A percentile compares a stretch with the other conserved stretches of the same genome.
Evolutionary conservation across 257 asterid genomes (phyloP).

Genomic region (Marsdenia floribunda): DNA sequence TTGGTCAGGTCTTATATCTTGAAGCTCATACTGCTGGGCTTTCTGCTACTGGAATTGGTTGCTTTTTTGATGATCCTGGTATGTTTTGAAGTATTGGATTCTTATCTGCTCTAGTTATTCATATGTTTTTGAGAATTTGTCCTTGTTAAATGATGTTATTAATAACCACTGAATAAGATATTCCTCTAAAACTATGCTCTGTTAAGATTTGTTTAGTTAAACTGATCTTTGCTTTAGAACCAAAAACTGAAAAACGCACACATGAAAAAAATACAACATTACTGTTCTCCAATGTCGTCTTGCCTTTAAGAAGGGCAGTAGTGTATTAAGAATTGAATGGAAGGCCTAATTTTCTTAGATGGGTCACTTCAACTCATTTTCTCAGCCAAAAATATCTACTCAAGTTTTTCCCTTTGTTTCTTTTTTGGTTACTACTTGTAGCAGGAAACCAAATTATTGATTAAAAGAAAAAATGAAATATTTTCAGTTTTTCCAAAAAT

Average conservation of each 20-base stretch:
- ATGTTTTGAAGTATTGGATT: conserved; percentile 9
- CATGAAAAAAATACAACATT: not conserved
- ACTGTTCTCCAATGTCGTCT: not conserved
- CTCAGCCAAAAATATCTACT: not conserved
- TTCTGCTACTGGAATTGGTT: conserved; percentile 96
- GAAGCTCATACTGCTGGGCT: conserved; percentile 91
- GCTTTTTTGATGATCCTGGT: conserved; percentile 96
- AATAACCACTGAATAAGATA: not conserved
- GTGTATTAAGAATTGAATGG: not conserved
- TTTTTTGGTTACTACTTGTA: not conserved
- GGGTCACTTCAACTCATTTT: not conserved
- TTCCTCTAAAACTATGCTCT: not conserved
- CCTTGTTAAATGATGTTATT: not conserved
- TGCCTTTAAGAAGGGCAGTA: not conserved
- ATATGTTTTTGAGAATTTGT: not conserved
- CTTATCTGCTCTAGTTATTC: not conserved
- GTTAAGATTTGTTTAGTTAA: not conserved
- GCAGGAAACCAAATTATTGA: not conserved
- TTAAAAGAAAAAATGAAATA: not conserved
- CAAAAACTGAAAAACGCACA: not conserved
- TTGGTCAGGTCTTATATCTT: conserved; percentile 88
- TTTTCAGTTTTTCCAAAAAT: not conserved
- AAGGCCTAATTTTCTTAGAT: not conserved
- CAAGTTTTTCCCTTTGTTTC: not conserved
- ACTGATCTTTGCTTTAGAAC: not conserved